Base-by-base conservation (phyloP, 768 basidiomycete genomes). In the Sarcodon aspratus region DNA sequence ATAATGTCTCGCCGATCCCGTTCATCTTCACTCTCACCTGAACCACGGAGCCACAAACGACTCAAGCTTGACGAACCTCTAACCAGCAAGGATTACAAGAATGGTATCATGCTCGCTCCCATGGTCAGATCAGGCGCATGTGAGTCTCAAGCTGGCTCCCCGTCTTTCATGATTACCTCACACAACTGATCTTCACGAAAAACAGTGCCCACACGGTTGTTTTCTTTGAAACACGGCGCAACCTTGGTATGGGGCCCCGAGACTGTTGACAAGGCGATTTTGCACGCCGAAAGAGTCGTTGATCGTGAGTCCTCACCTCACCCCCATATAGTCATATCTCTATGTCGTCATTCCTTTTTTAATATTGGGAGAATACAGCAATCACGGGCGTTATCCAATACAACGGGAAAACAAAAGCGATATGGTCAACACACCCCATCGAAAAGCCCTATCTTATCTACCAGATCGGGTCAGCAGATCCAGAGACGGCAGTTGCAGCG, bases 191-290 rank as follows among this genome's bases (percentile, higher is more conserved):
- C 57, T 60, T 34, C 13, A 6, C 27, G 36, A 18, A 18, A 33
- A 45, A 7, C 60, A 94, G 91, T 94, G 21, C 90, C 89, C 0
- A 91, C 85, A 33, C 80, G 91, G 27, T 63, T 95, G 6, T 81
- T 88, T 54, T 82, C 93, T 11, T 71, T 98, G 36, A 92, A 93
- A 56, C 86, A 97, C 60, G 94, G 95, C 4, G 94, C 95, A 2
- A 82, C 83, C 9, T 73, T 98, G 10, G 93, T 98, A 1, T 97
- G 95, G 96, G 85, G 88, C 9, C 96, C 96, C 0, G 96, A 99
- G 62, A 85, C 88, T 45, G 85, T 99, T 7, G 96, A 99, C 69
- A 93, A 87, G 66, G 96, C 96, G 12, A 91, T 99, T 47, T 68
- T 98, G 32, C 87, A 94, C 50, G 67, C 88, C 0, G 76, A 82